These are phyloP conservation scores for Scytalidium lignicola DNA, from an alignment of 2,329 filamentous ascomycete species.

Conservation along the genomic window DNA sequence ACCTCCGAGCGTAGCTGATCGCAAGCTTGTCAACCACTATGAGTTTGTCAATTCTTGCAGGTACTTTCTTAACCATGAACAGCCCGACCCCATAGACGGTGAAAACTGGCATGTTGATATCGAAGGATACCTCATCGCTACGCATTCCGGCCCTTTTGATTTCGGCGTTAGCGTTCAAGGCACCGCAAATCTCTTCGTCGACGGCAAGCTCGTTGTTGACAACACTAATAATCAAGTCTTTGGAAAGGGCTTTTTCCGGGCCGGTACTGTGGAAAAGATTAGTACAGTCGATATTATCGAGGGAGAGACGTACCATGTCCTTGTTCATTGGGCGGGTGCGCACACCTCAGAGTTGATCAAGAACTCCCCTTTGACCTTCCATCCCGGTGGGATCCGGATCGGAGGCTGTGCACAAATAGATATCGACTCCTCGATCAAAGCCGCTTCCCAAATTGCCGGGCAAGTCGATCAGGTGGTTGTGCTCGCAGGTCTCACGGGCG, in stretches of 20 bases:
- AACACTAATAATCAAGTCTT: constrained; percentile 25
- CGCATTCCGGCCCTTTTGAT: no score
- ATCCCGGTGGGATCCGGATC: constrained; percentile 53
- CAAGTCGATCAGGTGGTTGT: constrained; percentile 41
- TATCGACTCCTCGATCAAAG: constrained; percentile 43
- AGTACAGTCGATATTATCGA: constrained; percentile 7
- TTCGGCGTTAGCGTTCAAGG: constrained; percentile 29
- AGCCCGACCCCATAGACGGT: no score
- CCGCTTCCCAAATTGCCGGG: constrained; percentile 56
- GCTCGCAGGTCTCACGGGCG: not conserved
- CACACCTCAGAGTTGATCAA: constrained; percentile 38
- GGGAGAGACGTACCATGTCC: constrained; percentile 21
- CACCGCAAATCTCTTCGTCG: constrained; percentile 24
- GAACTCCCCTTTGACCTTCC: constrained; percentile 12
- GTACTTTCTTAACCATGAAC: no score
- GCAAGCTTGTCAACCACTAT: not conserved
- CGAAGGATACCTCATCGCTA: constrained; percentile 1
- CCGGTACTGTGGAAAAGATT: constrained; percentile 25
- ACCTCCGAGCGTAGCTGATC: not conserved
- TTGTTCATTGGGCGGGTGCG: constrained; percentile 45
- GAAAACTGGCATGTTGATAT: not conserved
- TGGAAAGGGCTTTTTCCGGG: constrained; percentile 31
- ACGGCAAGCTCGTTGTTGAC: constrained; percentile 25
- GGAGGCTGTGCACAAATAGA: constrained; percentile 53
- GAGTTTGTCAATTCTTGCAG: not conserved